Evolutionary conservation across 345 rosid genomes (phyloP), one percentile per base, ranked within the genome.

Genomic region (Dimocarpus longan): DNA sequence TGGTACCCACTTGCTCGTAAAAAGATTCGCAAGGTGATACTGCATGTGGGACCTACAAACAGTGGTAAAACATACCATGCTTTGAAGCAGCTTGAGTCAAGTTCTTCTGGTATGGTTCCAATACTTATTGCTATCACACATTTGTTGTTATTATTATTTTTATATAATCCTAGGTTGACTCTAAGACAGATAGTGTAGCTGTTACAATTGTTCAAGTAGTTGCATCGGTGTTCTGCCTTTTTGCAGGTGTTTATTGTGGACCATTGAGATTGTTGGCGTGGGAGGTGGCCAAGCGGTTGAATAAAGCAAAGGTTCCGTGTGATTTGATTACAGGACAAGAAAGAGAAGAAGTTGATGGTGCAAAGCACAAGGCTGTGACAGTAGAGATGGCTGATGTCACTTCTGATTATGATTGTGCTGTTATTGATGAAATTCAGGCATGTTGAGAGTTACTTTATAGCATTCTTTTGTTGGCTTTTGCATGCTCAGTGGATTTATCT

Each of bases 341-440:
- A 78, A 93, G 88, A 82, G 94, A 89, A 76, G 89, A 87, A 85
- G 85, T 93, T 82, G 97, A 93, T 54, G 98, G 94, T 39, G 95
- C 98, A 79, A 89, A 86, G 80, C 99, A 95, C 88, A 90, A 87
- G 82, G 89, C 99, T 68, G 97, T 90, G 77, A 95, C 97, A 5
- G 99, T 95, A 78, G 98, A 95, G 90, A 95, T 95, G 98, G 99
- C 93, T 52, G 97, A 95, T 86, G 89, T 92, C 24, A 75, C 75
- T 5, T 80, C 93, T 10, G 87, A 84, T 60, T 92, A 88, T n/a
- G 86, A 86, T 22, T 95, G 98, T 83, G 98, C 98, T 52, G 77
- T 95, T 82, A 84, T 95, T 60, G 98, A 95, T 28, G 98, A 95
- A 88, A 93, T 95, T 81, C 98, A 95, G 97, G 98, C 80, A 81